Evolutionary conservation across 2,329 filamentous ascomycete species (phyloP).

Genomic region (Nannizzia gypsea): DNA sequence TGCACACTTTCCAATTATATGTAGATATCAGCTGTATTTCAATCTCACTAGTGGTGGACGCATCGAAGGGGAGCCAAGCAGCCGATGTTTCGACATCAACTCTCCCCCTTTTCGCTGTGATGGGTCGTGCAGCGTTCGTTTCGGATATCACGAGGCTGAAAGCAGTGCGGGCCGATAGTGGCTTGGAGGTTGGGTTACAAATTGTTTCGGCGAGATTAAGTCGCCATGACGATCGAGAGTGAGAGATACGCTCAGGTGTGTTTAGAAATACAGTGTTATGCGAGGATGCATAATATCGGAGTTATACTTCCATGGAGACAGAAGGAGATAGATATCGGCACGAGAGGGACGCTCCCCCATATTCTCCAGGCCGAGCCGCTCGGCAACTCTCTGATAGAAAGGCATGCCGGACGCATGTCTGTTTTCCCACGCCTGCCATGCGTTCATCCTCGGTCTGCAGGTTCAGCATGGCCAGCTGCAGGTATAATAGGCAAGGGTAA

Average conservation of each 20-base stretch:
- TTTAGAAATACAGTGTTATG: background rate
- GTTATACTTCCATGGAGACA: background rate
- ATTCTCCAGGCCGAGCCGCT: background rate
- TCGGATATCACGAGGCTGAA: background rate
- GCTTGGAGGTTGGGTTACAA: background rate
- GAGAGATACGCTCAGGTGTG: background rate
- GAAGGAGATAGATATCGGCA: background rate
- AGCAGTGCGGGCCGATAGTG: background rate
- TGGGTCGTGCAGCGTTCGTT: background rate
- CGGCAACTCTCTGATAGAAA: background rate
- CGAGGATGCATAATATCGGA: background rate
- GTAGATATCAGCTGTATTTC: background rate
- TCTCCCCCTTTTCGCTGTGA: background rate
- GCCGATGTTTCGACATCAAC: background rate
- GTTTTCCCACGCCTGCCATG: background rate
- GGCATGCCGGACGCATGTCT: background rate
- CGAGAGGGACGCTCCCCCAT: too few relatives aligned
- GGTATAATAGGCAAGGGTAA: background rate
- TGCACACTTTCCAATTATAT: background rate
- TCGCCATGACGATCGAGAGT: background rate
- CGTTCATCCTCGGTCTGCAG: constrained; percentile 2
- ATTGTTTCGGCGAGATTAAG: background rate
- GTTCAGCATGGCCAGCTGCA: background rate
- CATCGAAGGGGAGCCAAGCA: background rate
- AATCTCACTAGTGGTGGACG: background rate